Evolutionary conservation across 345 rosid genomes (phyloP).

Genomic region (Brassica cretica): DNA sequence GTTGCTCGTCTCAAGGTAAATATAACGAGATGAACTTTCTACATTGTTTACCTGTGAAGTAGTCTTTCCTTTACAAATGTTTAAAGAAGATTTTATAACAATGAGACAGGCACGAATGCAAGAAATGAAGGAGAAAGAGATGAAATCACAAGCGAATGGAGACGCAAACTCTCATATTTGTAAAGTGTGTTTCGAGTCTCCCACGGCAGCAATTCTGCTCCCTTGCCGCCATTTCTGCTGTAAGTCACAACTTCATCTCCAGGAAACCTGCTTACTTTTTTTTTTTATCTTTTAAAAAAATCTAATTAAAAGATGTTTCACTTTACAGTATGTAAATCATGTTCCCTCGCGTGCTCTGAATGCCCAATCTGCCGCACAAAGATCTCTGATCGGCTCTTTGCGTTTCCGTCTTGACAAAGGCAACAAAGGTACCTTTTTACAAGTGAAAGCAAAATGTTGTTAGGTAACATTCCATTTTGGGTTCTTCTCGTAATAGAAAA

Average conservation of each 20-base stretch:
- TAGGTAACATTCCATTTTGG: not conserved
- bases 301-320: not conserved
- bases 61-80: not conserved
- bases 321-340: slow-evolving; percentile 78
- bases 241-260: slow-evolving; percentile 47
- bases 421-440: slow-evolving; percentile 20
- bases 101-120: slow-evolving; percentile 87
- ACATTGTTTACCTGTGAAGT: not conserved
- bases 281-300: not conserved
- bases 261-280: not conserved
- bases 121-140: slow-evolving; percentile 97
- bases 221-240: slow-evolving; percentile 99
- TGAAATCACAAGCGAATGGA: slow-evolving; percentile 63
- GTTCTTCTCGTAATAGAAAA: slow-evolving; percentile 7
- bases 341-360: slow-evolving; percentile 96
- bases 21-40: not conserved
- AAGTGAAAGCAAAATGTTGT: not conserved
- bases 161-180: slow-evolving; percentile 91
- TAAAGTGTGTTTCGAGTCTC: slow-evolving; percentile 95
- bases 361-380: slow-evolving; percentile 98
- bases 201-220: slow-evolving; percentile 95
- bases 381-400: slow-evolving; percentile 91
- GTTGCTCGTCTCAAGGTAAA: slow-evolving; percentile 87
- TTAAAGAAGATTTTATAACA: slow-evolving; percentile 11
- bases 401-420: slow-evolving; percentile 70